These are phyloP conservation scores for Salix brachista DNA, from an alignment of 345 rosid genomes.

Conservation along the genomic window DNA sequence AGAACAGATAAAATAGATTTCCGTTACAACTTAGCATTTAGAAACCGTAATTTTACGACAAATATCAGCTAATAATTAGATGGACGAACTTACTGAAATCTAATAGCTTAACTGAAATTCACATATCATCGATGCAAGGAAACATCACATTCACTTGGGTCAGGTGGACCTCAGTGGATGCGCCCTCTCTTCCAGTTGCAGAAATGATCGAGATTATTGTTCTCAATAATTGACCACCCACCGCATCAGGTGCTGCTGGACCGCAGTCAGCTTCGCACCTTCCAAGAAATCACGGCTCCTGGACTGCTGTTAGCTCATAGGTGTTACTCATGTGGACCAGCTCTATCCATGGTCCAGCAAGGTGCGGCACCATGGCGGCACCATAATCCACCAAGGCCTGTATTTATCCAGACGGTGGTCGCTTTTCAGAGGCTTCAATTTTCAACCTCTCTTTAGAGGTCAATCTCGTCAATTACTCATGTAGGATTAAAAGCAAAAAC, in stretches of 20 bases:
- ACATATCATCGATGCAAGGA: not conserved
- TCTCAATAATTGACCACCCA: conserved; percentile 4
- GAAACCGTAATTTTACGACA: no score
- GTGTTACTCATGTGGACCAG: not conserved
- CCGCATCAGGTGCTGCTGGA: not conserved
- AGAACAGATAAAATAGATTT: no score
- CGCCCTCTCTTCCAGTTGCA: not conserved
- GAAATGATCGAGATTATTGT: not conserved
- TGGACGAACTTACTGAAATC: not conserved
- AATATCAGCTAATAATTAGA: not conserved
- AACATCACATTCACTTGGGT: not conserved
- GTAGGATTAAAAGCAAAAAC: not conserved
- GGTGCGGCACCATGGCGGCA: not conserved
- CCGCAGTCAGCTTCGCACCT: not conserved
- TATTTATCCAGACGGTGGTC: no score
- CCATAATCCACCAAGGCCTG: no score
- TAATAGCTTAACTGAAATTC: no score
- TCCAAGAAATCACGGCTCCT: not conserved
- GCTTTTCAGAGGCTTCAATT: no score
- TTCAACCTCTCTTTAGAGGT: not conserved
- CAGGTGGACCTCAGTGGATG: not conserved
- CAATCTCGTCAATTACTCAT: not conserved
- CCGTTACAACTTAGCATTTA: no score
- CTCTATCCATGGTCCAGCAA: not conserved
- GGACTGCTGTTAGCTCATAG: not conserved